Evolutionary conservation across 2,329 filamentous ascomycete genomes (phyloP), one percentile per base, ranked within the genome.

Genomic region (Penicillium sp.): DNA sequence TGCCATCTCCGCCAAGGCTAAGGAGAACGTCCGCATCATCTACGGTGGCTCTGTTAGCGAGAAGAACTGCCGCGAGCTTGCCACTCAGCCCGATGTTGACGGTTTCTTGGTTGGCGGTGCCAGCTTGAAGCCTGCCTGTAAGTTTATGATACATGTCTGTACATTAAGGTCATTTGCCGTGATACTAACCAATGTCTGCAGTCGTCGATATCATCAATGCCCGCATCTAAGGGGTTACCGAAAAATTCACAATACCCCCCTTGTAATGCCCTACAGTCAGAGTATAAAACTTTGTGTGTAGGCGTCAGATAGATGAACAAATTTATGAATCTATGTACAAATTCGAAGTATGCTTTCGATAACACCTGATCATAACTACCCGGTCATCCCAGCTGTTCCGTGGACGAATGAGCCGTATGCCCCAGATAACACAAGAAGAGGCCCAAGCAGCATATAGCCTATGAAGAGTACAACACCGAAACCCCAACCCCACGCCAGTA

Each of bases 71-170:
- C 82, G 80, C 68, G 92, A 97, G 58, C 82, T 99, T 65, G 84
- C 87, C 71, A 92, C 90, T 80, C 84, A 97, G 82, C 72, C 82
- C 58, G 93, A 99, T 74, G 95, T 99, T 72, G 93, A 99, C 74
- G 93, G 93, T 52, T 97, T 97, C 85, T 82, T 97, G 62, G 92
- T 97, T 61, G 92, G 92, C 59, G 92, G 92, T 74, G 92, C 92
- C 69, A 93, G 88, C 72, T 83, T 97, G 77, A 97, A 97, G 85
- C 92, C 92, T 69, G 91, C 89, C 60, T 96, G 86, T 89, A 77
- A 80, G 86, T 67, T 55, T 7, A 36, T 19, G 9, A 12, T 14
- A 19, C n/a, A 31, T 27, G n/a, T 19, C 13, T 9, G 14, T 30
- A 14, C 28, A 35, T 13, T 14, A 27, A 35, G 34, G 7, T 13